phyloP scores from a whole-genome alignment of 2,329 filamentous ascomycete species.

The Penicillium sp. region DNA sequence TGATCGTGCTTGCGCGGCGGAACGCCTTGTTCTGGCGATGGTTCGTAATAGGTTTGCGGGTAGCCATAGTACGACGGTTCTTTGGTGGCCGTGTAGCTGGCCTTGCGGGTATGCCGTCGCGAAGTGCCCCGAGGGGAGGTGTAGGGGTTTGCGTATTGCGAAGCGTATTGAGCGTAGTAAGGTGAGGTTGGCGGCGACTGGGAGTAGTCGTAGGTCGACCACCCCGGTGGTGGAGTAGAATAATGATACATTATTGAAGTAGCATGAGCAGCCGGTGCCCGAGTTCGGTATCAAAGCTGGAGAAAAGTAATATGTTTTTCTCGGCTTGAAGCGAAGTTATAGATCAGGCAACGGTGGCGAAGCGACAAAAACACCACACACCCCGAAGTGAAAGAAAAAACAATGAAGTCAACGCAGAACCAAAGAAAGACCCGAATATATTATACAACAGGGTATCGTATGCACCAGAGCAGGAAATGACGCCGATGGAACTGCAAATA shows the following conservation, averaged over 20 bases:
- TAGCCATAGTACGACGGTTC: constrained; percentile 47
- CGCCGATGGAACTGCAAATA: constrained; percentile 27
- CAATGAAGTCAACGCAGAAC: constrained; percentile 5
- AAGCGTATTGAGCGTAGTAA: constrained; percentile 54
- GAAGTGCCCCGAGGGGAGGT: constrained; percentile 45
- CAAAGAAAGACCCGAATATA: constrained; percentile 35
- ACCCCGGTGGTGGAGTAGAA: constrained; percentile 48
- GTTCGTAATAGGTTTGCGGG: constrained; percentile 48
- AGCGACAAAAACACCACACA: neutral
- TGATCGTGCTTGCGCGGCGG: constrained; percentile 59
- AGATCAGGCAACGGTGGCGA: constrained; percentile 6
- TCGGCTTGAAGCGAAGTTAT: neutral
- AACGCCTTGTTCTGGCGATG: constrained; percentile 51
- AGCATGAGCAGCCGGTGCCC: constrained; percentile 31
- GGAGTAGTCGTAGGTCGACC: constrained; percentile 50
- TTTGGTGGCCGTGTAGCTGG: constrained; percentile 53
- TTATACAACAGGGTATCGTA: constrained; percentile 50
- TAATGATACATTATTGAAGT: constrained; percentile 49
- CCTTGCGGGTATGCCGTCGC: constrained; percentile 57
- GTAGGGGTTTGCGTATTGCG: constrained; percentile 52
- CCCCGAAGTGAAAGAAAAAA: constrained; percentile 12
- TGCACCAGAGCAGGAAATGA: constrained; percentile 33
- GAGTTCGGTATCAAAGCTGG: neutral
- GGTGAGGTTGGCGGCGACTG: constrained; percentile 53
- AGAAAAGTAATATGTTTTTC: neutral